Percentiles rank a stretch among this genome's conserved stretches.
Evolutionary conservation across 2,329 filamentous ascomycete genomes (phyloP).

Genomic region (Colletotrichum coccodes): DNA sequence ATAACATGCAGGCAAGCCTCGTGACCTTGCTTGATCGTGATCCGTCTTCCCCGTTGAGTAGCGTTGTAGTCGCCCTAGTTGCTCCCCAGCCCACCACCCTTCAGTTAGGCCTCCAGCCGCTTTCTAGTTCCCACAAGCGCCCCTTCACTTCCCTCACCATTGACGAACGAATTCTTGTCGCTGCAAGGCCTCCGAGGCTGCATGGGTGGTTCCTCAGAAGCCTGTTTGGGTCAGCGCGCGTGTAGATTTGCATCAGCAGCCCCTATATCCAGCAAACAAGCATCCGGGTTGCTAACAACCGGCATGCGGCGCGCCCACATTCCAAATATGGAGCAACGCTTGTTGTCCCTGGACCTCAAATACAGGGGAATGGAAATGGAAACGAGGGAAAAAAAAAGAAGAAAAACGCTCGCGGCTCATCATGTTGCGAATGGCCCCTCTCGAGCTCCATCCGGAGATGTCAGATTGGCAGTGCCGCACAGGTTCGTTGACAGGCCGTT

Average conservation of each 20-base stretch:
- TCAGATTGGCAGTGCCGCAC: slow-evolving; percentile 1
- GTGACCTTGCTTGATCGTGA: slow-evolving; percentile 15
- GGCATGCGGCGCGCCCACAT: slow-evolving; percentile 12
- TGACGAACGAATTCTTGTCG: not conserved
- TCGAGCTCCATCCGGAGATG: slow-evolving; percentile 5
- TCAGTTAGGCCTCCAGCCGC: not conserved
- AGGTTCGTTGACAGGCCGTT: not conserved
- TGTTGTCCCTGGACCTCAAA: not conserved
- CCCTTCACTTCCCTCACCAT: not conserved
- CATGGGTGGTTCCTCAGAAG: slow-evolving; percentile 1
- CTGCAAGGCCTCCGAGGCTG: not conserved
- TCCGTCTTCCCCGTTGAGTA: slow-evolving; percentile 14
- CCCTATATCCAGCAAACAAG: slow-evolving; percentile 23
- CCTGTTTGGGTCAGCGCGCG: not conserved
- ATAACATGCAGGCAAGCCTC: slow-evolving; percentile 2
- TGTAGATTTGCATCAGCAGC: not conserved
- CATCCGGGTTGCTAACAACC: slow-evolving; percentile 8
- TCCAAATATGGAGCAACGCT: slow-evolving; percentile 19
- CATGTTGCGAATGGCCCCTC: slow-evolving; percentile 1
- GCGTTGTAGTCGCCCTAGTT: not conserved
- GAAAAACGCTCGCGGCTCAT: not conserved
- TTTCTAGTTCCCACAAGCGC: slow-evolving; percentile 5
- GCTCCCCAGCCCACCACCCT: not conserved
- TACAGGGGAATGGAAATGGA: not conserved
- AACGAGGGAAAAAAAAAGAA: not conserved